Conservation (phyloP, 768 basidiomycete species). For the Trametes sanguinea region DNA sequence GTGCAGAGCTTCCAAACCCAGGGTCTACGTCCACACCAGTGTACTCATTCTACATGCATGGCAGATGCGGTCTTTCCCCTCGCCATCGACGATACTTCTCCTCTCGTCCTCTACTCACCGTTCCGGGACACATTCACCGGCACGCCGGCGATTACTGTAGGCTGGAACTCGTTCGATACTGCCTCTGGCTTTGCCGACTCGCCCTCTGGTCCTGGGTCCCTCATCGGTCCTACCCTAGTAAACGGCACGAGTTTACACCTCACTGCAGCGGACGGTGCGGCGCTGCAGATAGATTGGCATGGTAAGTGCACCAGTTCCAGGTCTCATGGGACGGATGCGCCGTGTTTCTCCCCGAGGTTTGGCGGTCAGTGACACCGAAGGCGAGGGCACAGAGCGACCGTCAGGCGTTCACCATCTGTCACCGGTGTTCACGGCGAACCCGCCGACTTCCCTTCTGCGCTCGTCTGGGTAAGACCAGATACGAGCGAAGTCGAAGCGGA, state of each 20-base stretch:
- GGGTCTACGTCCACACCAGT: not conserved
- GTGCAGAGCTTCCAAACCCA: not conserved
- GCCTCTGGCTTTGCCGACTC: slow-evolving; percentile 47
- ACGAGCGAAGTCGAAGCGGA: not conserved
- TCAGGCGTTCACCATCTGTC: slow-evolving; percentile 7
- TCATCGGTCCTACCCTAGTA: slow-evolving; percentile 38
- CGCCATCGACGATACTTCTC: slow-evolving; percentile 67
- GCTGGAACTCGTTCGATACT: slow-evolving; percentile 71
- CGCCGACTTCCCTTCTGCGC: slow-evolving; percentile 7
- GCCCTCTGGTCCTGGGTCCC: slow-evolving; percentile 12
- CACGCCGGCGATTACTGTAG: slow-evolving; percentile 46
- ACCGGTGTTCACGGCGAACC: not conserved
- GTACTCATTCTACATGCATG: slow-evolving; percentile 37
- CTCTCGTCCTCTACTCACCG: slow-evolving; percentile 60
- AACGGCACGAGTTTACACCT: slow-evolving; percentile 61
- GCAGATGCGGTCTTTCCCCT: slow-evolving; percentile 41
- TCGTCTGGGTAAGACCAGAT: not conserved
- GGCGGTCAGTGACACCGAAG: not conserved
- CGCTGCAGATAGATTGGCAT: slow-evolving; percentile 57
- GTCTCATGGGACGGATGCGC: too few relatives aligned
- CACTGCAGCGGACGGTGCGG: slow-evolving; percentile 61
- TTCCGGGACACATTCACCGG: slow-evolving; percentile 53
- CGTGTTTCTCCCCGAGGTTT: not conserved
- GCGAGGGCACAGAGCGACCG: slow-evolving; percentile 4
- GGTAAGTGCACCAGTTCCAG: slow-evolving; percentile 46